Base-by-base conservation (phyloP, 257 asterid genomes). In the Coffea eugenioides region DNA sequence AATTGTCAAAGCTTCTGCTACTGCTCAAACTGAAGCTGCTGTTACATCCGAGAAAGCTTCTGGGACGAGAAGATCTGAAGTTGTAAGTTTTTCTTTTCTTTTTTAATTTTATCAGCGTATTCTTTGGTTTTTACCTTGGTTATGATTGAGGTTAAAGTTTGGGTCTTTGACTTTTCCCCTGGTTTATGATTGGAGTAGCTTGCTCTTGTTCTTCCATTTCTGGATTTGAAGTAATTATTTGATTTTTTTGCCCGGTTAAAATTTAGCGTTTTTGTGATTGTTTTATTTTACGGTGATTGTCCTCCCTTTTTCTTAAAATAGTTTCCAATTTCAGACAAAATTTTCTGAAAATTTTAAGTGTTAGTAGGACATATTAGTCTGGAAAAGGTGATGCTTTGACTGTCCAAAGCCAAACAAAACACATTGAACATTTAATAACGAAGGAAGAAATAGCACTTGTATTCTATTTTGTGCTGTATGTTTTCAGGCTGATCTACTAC, bases 1-100 rank as follows among this genome's bases (percentile, higher is more conserved):
- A 54, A 66, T 86, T 61, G 80, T 90, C 20, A 87, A 77, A 83
- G 88, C 93, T 65, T 90, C 93, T 77, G 75, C 86, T 69, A 61
- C 81, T 80, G 59, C 74, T 31, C 90, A 83, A 49, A 73, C 75
- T 62, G 86, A 88, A 74, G 83, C 91, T 82, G 84, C 91, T 80
- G 85, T 82, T 51, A 78, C 84, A 62, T 78, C 83, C 69, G 77
- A 82, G 54, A 84, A 84, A 81, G 66, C 82, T 84, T 80, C 87
- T 34, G 84, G 76, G 36, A 27, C 13, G 48, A 70, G 79, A 84
- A 80, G 54, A 76, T 81, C 91, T 78, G 83, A 81, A 39, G 78
- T 76, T 68, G 91, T 88, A 84, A 88, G 86, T 18, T 16, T 48
- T 62, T 68, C 69, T 6, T 51, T 34, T 73, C 71, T 34, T 51